Conservation (phyloP, 2,329 filamentous ascomycete species). For the Alternaria sp. region DNA sequence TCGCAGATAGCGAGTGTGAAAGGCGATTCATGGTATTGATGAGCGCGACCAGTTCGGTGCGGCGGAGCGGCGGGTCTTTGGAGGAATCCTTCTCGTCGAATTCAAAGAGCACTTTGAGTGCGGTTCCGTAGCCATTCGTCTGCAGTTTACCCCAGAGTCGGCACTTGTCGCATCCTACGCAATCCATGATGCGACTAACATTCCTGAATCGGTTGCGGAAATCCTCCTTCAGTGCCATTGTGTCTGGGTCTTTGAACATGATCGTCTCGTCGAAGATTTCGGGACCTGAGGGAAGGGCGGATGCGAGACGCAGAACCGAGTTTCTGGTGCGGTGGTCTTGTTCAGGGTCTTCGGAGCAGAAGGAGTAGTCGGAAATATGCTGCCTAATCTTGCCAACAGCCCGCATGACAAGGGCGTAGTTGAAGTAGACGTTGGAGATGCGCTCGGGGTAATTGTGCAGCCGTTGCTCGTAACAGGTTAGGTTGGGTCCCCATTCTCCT, state of each 20-base stretch:
- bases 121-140: constrained; percentile 91
- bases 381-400: constrained; percentile 90
- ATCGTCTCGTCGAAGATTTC: constrained; percentile 92
- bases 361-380: constrained; percentile 83
- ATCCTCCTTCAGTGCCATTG: constrained; percentile 89
- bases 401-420: constrained; percentile 93
- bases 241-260: constrained; percentile 82
- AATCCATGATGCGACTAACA: constrained; percentile 96
- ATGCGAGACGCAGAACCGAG: constrained; percentile 80
- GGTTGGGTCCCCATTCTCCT: constrained; percentile 89
- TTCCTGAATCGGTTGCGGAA: constrained; percentile 98
- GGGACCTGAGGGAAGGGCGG: constrained; percentile 70
- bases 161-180: constrained; percentile 98
- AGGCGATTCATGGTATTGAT: constrained; percentile 94
- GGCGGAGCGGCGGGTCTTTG: constrained; percentile 75
- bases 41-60: constrained; percentile 91
- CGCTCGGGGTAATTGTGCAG: constrained; percentile 86
- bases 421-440: constrained; percentile 98
- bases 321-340: constrained; percentile 82
- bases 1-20: constrained; percentile 77
- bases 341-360: constrained; percentile 83
- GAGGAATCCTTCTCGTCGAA: constrained; percentile 74
- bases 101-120: constrained; percentile 94
- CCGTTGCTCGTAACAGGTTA: constrained; percentile 86
- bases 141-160: constrained; percentile 97